Conservation (phyloP, 371 early-diverging fungal species). For the Mortierella sp. region DNA sequence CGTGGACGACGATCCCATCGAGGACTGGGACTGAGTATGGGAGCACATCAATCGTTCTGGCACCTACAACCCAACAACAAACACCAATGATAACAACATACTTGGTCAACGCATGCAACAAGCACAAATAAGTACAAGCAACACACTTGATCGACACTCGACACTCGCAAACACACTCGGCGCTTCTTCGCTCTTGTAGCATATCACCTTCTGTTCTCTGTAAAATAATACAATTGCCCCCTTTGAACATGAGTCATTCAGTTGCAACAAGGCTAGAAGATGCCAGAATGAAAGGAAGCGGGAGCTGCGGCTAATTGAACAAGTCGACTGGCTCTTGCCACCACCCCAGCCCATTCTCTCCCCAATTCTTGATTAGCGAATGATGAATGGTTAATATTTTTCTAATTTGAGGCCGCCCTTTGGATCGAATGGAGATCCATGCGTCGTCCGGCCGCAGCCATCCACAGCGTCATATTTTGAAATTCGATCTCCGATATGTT, state of each 20-base stretch:
- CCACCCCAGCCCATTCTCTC: neutral
- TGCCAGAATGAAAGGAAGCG: neutral
- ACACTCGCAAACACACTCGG: neutral
- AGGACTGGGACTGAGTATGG: slow-evolving; percentile 33
- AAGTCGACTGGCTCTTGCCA: neutral
- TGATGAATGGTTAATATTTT: neutral
- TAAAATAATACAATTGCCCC: neutral
- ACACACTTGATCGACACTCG: neutral
- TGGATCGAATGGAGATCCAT: slow-evolving; percentile 14
- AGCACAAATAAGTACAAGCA: neutral
- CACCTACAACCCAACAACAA: too few relatives aligned
- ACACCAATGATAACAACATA: neutral
- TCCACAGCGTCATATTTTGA: neutral
- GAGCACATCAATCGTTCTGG: too few relatives aligned
- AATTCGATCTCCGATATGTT: neutral
- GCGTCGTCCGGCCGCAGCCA: slow-evolving; percentile 18
- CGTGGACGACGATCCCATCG: slow-evolving; percentile 44
- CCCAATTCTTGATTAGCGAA: too few relatives aligned
- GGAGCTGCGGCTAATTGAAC: neutral
- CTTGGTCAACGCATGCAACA: neutral
- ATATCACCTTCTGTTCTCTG: neutral
- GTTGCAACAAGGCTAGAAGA: neutral
- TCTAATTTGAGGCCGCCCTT: neutral
- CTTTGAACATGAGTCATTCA: neutral
- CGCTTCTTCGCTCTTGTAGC: slow-evolving; percentile 10